Conservation (phyloP, 2,329 filamentous ascomycete species). For the Neonectria magnoliae region DNA sequence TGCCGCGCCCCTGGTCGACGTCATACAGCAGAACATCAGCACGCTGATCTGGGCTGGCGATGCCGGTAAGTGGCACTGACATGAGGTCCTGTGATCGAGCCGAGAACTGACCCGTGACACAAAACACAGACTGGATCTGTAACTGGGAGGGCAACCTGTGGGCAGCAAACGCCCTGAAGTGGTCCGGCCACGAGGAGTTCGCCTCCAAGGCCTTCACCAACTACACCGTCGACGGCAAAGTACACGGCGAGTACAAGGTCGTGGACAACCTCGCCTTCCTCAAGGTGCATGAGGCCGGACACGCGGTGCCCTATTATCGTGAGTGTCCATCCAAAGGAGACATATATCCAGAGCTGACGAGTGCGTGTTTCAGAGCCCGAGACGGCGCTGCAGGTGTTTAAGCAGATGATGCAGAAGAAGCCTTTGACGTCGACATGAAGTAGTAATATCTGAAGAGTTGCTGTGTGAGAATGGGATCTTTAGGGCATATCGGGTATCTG, state of each 20-base stretch:
- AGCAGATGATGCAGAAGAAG: slow-evolving; percentile 40
- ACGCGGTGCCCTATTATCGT: slow-evolving; percentile 62
- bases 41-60: slow-evolving; percentile 66
- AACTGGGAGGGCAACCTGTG: slow-evolving; percentile 65
- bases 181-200: slow-evolving; percentile 53
- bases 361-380: slow-evolving; percentile 36
- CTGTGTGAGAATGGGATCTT: neutral
- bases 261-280: slow-evolving; percentile 66
- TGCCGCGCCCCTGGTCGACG: slow-evolving; percentile 53
- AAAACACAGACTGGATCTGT: slow-evolving; percentile 61
- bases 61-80: slow-evolving; percentile 46
- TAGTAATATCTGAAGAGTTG: neutral
- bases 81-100: neutral
- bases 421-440: slow-evolving; percentile 31
- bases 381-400: slow-evolving; percentile 41
- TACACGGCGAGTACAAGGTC: slow-evolving; percentile 61
- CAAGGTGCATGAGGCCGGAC: slow-evolving; percentile 67
- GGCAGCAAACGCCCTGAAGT: slow-evolving; percentile 58
- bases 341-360: neutral
- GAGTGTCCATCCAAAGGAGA: slow-evolving; percentile 7
- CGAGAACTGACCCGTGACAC: slow-evolving; percentile 10
- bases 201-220: slow-evolving; percentile 38
- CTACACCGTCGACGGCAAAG: slow-evolving; percentile 60
- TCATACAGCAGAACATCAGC: slow-evolving; percentile 59
- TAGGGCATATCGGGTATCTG: neutral